phyloP scores from a whole-genome alignment of 495 filamentous ascomycete species.

The Talaromyces borbonicus region DNA sequence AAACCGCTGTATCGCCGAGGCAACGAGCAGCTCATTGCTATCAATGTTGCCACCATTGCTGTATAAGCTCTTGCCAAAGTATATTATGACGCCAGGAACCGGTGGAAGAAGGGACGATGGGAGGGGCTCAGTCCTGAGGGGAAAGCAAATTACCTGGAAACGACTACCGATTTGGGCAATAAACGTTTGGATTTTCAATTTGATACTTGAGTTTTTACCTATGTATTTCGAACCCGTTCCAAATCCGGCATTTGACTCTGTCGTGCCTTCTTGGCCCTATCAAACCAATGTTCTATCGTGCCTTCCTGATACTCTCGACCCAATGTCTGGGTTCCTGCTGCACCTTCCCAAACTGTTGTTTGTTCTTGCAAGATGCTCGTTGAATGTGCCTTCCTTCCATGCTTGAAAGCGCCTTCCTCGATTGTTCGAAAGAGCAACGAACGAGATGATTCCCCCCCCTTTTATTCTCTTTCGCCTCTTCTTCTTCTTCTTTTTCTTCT shows the following conservation, averaged over 20 bases:
- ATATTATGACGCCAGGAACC: constrained; percentile 31
- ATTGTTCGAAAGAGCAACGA: no score
- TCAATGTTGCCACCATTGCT: constrained; percentile 32
- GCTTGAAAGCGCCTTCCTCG: no score
- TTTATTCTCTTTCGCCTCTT: no score
- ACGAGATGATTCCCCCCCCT: no score
- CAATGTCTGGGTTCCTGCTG: no score
- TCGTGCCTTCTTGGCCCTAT: no score
- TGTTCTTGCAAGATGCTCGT: no score
- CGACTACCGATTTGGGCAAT: constrained; percentile 27
- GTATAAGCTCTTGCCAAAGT: constrained; percentile 25
- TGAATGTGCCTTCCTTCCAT: no score
- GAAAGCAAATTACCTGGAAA: constrained; percentile 19
- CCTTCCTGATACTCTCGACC: no score
- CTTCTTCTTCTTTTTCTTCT: no score
- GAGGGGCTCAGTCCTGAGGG: constrained; percentile 13
- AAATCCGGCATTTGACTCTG: neutral
- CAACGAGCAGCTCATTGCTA: constrained; percentile 37
- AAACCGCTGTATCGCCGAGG: constrained; percentile 43
- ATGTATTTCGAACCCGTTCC: constrained; percentile 19
- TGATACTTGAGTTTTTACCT: constrained; percentile 10
- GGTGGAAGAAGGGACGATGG: constrained; percentile 14
- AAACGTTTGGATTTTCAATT: constrained; percentile 30
- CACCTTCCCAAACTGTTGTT: no score
- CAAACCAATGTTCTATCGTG: no score